These are phyloP conservation scores for Tympanopsis confertula DNA, from an alignment of 2,329 filamentous ascomycete genomes.

Conservation along the genomic window DNA sequence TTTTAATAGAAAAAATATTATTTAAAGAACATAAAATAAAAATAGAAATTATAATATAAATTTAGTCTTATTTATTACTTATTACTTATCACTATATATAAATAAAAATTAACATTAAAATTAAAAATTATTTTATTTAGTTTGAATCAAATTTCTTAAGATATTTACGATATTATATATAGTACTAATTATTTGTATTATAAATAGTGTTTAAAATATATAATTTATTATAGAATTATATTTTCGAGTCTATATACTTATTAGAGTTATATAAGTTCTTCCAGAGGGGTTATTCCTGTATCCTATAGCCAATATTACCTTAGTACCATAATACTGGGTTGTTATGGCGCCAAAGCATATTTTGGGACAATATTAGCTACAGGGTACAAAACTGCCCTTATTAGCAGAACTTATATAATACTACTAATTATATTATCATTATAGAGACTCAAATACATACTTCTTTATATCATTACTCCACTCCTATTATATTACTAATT, in stretches of 20 bases:
- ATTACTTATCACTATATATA: neutral
- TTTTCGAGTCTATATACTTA: neutral
- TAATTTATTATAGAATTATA: neutral
- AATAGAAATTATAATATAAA: conserved; percentile 2
- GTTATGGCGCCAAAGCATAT: neutral
- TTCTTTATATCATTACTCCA: neutral
- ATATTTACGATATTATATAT: too few species aligned
- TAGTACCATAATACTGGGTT: too few species aligned
- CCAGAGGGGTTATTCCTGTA: too few species aligned
- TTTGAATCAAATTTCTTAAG: too few species aligned
- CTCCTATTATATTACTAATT: neutral
- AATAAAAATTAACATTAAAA: neutral
- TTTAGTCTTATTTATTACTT: conserved; percentile 1
- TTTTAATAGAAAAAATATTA: conserved; percentile 1
- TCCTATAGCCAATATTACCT: too few species aligned
- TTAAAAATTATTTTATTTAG: neutral
- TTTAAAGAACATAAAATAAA: neutral
- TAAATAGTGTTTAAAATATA: too few species aligned
- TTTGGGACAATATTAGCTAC: neutral
- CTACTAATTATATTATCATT: too few species aligned
- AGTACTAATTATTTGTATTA: too few species aligned
- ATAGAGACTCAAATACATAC: too few species aligned
- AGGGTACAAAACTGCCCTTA: neutral
- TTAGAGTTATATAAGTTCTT: too few species aligned
- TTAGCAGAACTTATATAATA: neutral